Base-by-base conservation (phyloP, 345 rosid genomes). In the Litchi chinensis region DNA sequence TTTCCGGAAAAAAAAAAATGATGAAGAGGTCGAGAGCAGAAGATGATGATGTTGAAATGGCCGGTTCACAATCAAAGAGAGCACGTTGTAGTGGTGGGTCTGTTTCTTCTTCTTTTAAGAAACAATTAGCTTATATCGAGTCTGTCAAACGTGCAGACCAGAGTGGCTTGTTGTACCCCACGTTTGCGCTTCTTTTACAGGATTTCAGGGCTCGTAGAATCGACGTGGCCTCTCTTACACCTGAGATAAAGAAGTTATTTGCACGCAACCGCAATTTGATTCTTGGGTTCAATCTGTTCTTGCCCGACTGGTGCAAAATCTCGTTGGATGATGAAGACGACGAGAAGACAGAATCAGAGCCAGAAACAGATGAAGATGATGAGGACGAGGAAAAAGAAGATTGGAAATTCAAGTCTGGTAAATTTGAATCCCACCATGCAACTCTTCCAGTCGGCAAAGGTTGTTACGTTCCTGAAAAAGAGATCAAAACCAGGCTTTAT, bases 241-340 rank as follows among this genome's bases (percentile, higher is more conserved):
- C 1, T 28, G 18, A 40, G 37, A 19, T 76, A 9, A 44, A 8
- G n/a, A 24, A 21, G 22, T 60, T 78, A 19, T 52, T 78, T 32
- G 70, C 39, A 46, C 76, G 71, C 7, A 37, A 63, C 4, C 10
- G 8, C 9, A 75, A 70, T 40, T 65, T 71, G 59, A 63, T 78
- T 12, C 26, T 1, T 3, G 65, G 73, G 76, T 71, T 71, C 70
- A 37, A 71, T 1, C 1, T 3, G 0, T 71, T 78, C 6, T 4
- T 78, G 48, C 65, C 65, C 22, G 11, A 11, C 40, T 4, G 16
- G 3, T 5, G 8, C 19, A 21, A 15, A 56, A 62, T 60, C 65
- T 60, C 65, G 10, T 22, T 8, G 26, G 68, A 41, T 15, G 68
- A 46, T 46, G 56, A 70, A 2, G 37, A 32, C 37, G 3, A 32